These are phyloP conservation scores for Sordariomycetes sp. DNA, from an alignment of 2,329 filamentous ascomycete species.

Conservation along the genomic window DNA sequence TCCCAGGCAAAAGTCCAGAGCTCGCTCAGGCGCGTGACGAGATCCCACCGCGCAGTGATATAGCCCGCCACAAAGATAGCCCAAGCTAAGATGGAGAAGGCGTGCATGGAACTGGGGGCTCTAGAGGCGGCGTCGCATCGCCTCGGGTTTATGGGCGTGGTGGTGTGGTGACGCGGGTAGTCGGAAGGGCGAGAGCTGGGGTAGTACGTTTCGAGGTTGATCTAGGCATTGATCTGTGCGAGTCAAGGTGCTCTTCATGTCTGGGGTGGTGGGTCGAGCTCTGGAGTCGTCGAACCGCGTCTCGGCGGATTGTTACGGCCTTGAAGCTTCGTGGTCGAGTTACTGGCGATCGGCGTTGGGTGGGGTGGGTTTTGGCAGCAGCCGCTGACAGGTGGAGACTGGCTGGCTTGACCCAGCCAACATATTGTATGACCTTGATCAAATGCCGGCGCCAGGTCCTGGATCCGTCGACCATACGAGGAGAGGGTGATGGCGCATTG, in stretches of 20 bases:
- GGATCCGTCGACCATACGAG: no score
- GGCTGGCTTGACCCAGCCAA: no score
- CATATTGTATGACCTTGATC: no score
- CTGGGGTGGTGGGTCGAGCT: background rate
- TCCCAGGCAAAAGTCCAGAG: conserved; percentile 96
- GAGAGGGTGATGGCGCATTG: no score
- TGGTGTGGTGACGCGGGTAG: background rate
- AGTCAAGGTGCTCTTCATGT: background rate
- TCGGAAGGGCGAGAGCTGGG: background rate
- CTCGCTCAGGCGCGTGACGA: conserved; percentile 94
- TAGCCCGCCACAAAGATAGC: conserved; percentile 99
- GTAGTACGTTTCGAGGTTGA: background rate
- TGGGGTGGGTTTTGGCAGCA: background rate
- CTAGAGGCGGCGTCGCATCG: conserved; percentile 1
- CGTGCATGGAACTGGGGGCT: conserved; percentile 62
- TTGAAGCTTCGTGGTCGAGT: background rate
- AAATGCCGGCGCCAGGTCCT: no score
- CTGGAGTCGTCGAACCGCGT: background rate
- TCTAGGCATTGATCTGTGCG: background rate
- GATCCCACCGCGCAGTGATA: conserved; percentile 97
- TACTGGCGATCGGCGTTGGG: no score
- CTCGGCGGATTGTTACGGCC: background rate
- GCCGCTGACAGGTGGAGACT: background rate
- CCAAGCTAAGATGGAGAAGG: conserved; percentile 89
- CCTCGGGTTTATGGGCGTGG: background rate